These are phyloP conservation scores for Aspergillus leporis DNA, from an alignment of 495 filamentous ascomycete species.

Conservation along the genomic window DNA sequence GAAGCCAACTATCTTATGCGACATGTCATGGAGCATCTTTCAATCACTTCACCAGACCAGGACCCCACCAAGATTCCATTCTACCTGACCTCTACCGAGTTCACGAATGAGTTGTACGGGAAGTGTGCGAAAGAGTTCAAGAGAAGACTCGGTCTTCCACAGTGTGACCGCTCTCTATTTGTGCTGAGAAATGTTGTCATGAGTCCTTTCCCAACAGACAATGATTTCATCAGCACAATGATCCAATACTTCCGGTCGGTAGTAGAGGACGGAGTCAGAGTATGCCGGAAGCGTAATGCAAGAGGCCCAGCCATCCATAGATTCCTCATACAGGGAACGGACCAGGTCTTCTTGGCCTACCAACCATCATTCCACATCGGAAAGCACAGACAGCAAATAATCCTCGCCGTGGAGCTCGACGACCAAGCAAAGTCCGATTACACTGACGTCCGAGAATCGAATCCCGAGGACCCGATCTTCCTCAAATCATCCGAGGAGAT, in stretches of 20 bases:
- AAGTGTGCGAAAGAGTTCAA: constrained; percentile 41
- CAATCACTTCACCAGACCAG: constrained; percentile 37
- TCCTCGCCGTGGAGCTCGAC: not conserved
- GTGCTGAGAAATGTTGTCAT: constrained; percentile 45
- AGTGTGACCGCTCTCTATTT: constrained; percentile 31
- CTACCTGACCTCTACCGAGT: constrained; percentile 45
- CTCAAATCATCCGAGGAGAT: constrained; percentile 2
- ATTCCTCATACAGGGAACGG: not conserved
- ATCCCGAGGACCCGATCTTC: not conserved
- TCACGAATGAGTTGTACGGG: constrained; percentile 38
- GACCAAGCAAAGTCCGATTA: not conserved
- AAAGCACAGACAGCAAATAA: not conserved
- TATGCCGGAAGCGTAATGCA: constrained; percentile 1
- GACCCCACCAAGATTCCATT: constrained; percentile 36
- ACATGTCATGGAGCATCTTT: constrained; percentile 40
- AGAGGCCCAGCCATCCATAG: not conserved
- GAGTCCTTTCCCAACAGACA: constrained; percentile 39
- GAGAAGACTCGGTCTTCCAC: constrained; percentile 33
- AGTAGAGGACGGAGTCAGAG: not conserved
- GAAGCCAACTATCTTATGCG: constrained; percentile 51
- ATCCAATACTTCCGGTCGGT: not conserved
- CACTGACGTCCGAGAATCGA: not conserved
- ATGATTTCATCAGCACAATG: constrained; percentile 28
- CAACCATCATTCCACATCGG: not conserved
- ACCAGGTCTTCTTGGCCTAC: not conserved